Conservation (phyloP, 495 filamentous ascomycete genomes). For the Daldinia vernicosa region DNA sequence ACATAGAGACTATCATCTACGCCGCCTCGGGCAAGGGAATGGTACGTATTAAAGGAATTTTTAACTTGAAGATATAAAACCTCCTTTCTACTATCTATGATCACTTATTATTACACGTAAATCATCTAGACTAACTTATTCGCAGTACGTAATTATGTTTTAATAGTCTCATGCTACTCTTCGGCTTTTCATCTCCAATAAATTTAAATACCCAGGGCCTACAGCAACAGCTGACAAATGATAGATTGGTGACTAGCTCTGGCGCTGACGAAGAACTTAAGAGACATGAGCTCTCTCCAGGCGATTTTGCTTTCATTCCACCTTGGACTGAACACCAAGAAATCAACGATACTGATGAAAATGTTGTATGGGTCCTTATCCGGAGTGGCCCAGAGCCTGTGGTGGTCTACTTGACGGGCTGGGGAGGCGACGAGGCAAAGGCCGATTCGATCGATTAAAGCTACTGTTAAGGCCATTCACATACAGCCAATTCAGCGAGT, state of each 20-base stretch:
- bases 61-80: not conserved
- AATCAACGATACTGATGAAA: constrained; percentile 67
- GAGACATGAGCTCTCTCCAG: constrained; percentile 62
- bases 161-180: not conserved
- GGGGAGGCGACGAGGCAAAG: constrained; percentile 57
- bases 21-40: constrained; percentile 53
- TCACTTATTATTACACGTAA: not conserved
- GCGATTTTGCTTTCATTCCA: constrained; percentile 72
- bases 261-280: constrained; percentile 55
- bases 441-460: constrained; percentile 36
- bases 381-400: constrained; percentile 65
- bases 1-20: constrained; percentile 58
- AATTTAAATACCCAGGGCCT: not conserved
- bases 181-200: not conserved
- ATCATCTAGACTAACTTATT: constrained; percentile 18
- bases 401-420: constrained; percentile 66
- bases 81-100: not conserved
- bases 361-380: constrained; percentile 68
- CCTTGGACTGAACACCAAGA: constrained; percentile 72
- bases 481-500: constrained; percentile 11
- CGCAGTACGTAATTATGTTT: constrained; percentile 25
- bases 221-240: constrained; percentile 24
- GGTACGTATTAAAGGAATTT: constrained; percentile 25
- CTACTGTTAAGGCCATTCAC: not conserved
- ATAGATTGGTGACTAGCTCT: constrained; percentile 50